A percentile compares a stretch with the other conserved stretches of the same genome.
Conservation (phyloP, 331 rosid species). For the Phaseolus coccineus region DNA sequence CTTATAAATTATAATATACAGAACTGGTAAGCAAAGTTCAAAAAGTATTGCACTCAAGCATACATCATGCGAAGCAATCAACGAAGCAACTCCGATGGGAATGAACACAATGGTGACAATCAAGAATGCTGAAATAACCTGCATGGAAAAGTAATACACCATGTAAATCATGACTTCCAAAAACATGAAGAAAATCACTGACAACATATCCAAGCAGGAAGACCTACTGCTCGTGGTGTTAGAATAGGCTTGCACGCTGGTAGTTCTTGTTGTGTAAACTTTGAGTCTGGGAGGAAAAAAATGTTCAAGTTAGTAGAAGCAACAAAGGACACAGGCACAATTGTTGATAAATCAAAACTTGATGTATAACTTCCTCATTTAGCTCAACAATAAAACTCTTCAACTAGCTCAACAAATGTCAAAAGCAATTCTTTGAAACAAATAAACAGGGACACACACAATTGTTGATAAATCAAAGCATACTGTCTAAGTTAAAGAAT, state of each 20-base stretch:
- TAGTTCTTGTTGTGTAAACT: conserved; percentile 96
- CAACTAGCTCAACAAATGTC: background rate
- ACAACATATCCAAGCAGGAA: conserved; percentile 22
- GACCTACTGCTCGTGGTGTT: conserved; percentile 84
- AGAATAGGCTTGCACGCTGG: conserved; percentile 99
- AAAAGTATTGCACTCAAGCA: conserved; percentile 37
- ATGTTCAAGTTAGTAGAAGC: background rate
- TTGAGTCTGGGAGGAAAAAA: conserved; percentile 70
- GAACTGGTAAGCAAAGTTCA: conserved; percentile 25
- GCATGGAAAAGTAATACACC: conserved; percentile 18
- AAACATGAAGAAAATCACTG: conserved; percentile 5
- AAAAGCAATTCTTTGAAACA: background rate
- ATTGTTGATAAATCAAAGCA: conserved; percentile 29
- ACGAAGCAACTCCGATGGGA: conserved; percentile 92
- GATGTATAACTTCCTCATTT: background rate
- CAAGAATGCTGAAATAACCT: conserved; percentile 94
- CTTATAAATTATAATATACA: conserved; percentile 47
- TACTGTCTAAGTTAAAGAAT: background rate
- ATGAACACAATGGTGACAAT: conserved; percentile 77
- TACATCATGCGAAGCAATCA: conserved; percentile 87
- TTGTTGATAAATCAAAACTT: background rate
- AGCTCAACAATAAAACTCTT: background rate
- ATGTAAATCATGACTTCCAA: conserved; percentile 9
- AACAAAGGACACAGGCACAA: background rate
- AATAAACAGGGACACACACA: background rate